Evolutionary conservation across 345 rosid genomes (phyloP), one percentile per base, ranked within the genome.

Genomic region (Citrus australasica): DNA sequence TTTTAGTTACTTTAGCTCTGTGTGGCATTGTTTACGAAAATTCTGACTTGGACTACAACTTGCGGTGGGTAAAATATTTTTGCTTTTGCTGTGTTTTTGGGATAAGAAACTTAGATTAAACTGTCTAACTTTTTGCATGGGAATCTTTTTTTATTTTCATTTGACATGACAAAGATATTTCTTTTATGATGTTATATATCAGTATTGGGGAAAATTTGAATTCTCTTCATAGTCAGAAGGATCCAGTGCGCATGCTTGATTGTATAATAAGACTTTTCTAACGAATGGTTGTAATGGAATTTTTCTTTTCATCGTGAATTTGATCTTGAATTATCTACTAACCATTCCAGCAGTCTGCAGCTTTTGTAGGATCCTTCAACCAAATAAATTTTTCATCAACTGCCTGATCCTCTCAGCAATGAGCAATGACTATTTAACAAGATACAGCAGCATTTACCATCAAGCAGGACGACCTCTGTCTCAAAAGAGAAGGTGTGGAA

Each of bases 351-450:
- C 80, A 81, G 82, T 68, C 14, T 73, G 65, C 65, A 68, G 83
- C 79, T 80, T 85, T 73, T 74, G 78, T 73, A 76, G 81, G 73
- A 74, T 65, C 63, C 61, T 79, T 81, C 78, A 79, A 71, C 87
- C 83, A 24, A 82, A 60, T 19, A 70, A 76, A 76, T 71, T 73
- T 32, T 67, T 71, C 35, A 38, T 69, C 68, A 74, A 75, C 71
- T 74, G 28, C 69, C 74, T 79, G 72, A 74, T 84, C 77, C 77
- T 79, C 38, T 82, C 88, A 71, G 83, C 79, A 76, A 84, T 86
- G 85, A 83, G 86, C 74, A 86, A 82, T 78, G 86, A 75, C 78
- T 83, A 80, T 76, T 14, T 85, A 25, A 60, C 81, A 63, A 84
- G 82, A 78, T 74, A 83, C 73, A 71, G 83, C 42, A 28, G 81